phyloP scores from a whole-genome alignment of 768 basidiomycete species.

The Kondoa subrosea region DNA sequence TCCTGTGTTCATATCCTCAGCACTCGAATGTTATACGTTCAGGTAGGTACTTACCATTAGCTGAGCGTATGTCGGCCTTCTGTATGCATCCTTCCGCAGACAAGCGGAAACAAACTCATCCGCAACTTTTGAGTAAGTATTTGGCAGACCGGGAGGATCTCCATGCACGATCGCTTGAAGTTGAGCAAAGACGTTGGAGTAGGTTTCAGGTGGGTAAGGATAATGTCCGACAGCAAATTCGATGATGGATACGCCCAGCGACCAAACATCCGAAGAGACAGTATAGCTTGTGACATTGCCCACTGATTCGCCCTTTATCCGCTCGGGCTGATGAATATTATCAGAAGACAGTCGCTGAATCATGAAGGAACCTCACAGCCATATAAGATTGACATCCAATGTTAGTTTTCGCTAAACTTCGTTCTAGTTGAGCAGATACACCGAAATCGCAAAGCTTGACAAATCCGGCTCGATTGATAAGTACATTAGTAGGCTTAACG shows the following conservation, averaged over 20 bases:
- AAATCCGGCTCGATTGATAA: constrained; percentile 70
- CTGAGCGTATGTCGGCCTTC: constrained; percentile 65
- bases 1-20: constrained; percentile 35
- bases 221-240: constrained; percentile 77
- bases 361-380: constrained; percentile 48
- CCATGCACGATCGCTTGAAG: constrained; percentile 91
- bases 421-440: constrained; percentile 94
- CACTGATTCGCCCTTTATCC: constrained; percentile 84
- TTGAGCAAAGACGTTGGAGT: constrained; percentile 91
- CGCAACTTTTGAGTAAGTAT: constrained; percentile 49
- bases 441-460: constrained; percentile 97
- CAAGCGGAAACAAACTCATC: constrained; percentile 68
- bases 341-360: constrained; percentile 9
- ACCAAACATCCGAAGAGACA: constrained; percentile 95
- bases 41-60: constrained; percentile 43
- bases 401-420: constrained; percentile 89
- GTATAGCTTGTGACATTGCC: constrained; percentile 77
- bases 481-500: constrained; percentile 85
- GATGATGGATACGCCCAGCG: constrained; percentile 79
- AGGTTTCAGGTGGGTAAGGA: constrained; percentile 94
- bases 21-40: constrained; percentile 5
- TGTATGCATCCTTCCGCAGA: constrained; percentile 60
- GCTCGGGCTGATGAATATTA: constrained; percentile 51
- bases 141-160: constrained; percentile 71
- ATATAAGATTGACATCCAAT: constrained; percentile 98